Evolutionary conservation across 768 basidiomycete genomes (phyloP).

Genomic region (Mycena chlorophos): DNA sequence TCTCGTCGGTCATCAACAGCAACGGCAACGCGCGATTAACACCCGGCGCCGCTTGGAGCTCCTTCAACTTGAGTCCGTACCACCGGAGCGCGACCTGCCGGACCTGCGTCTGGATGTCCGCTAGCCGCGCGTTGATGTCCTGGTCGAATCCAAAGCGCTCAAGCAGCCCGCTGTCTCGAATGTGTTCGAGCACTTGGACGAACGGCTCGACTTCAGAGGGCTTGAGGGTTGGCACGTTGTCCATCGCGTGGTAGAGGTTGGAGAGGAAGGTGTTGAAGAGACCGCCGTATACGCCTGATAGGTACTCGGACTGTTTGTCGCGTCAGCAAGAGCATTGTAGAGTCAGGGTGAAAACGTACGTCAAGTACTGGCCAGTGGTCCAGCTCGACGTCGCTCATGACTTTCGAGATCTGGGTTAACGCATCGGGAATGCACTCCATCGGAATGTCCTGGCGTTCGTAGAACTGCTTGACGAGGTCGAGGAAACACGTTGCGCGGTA

Average conservation of each 20-base stretch:
- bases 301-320: constrained; percentile 57
- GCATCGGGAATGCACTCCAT: constrained; percentile 95
- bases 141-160: constrained; percentile 69
- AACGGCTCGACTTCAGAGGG: constrained; percentile 65
- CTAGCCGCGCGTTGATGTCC: constrained; percentile 56
- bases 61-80: constrained; percentile 63
- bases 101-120: constrained; percentile 67
- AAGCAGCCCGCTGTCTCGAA: constrained; percentile 70
- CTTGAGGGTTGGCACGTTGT: constrained; percentile 72
- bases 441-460: constrained; percentile 87
- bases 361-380: constrained; percentile 81
- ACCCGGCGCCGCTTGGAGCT: constrained; percentile 67
- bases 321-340: constrained; percentile 9
- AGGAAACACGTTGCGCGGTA: constrained; percentile 81
- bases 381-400: constrained; percentile 66
- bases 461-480: constrained; percentile 82
- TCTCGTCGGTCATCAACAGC: constrained; percentile 81
- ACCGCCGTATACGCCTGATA: constrained; percentile 65
- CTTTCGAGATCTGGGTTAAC: constrained; percentile 68
- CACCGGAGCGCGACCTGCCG: constrained; percentile 58
- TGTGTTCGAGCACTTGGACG: constrained; percentile 66
- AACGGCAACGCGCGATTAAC: constrained; percentile 82
- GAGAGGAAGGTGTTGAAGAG: constrained; percentile 89
- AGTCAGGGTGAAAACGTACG: constrained; percentile 50
- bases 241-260: constrained; percentile 80